phyloP scores from a whole-genome alignment of 2,329 filamentous ascomycete species.

The Malbranchea zuffiana region DNA sequence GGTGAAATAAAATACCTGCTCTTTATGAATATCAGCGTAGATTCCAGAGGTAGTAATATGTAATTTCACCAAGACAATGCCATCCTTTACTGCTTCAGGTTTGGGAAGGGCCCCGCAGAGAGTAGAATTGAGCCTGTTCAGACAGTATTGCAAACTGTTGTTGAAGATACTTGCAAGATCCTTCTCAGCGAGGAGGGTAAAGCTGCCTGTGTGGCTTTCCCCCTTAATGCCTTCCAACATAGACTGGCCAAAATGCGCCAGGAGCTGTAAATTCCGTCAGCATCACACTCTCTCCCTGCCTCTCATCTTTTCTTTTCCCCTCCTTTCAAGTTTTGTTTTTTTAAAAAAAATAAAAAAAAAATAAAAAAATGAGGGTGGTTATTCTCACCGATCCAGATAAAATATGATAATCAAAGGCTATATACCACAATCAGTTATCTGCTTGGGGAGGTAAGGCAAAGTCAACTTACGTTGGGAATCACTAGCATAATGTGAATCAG shows the following conservation, averaged over 20 bases:
- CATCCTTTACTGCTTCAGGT: not conserved
- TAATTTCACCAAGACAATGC: not conserved
- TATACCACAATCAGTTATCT: too few species aligned
- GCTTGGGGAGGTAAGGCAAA: too few species aligned
- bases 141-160: conserved; percentile 1
- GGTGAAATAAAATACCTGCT: not conserved
- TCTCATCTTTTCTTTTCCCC: too few species aligned
- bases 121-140: not conserved
- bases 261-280: too few species aligned
- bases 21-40: conserved; percentile 2
- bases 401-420: too few species aligned
- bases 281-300: too few species aligned
- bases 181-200: conserved; percentile 1
- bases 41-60: not conserved
- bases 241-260: too few species aligned
- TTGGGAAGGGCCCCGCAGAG: not conserved
- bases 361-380: not conserved
- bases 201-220: conserved; percentile 1
- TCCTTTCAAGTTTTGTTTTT: not conserved
- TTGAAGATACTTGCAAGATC: conserved; percentile 1
- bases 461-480: conserved; percentile 4
- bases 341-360: not conserved
- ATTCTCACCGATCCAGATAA: too few species aligned
- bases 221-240: too few species aligned
- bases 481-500: conserved; percentile 1